A percentile compares a stretch with the other conserved stretches of the same genome.
Conservation (phyloP, 768 basidiomycete genomes). For the Lactarius trivialis region DNA sequence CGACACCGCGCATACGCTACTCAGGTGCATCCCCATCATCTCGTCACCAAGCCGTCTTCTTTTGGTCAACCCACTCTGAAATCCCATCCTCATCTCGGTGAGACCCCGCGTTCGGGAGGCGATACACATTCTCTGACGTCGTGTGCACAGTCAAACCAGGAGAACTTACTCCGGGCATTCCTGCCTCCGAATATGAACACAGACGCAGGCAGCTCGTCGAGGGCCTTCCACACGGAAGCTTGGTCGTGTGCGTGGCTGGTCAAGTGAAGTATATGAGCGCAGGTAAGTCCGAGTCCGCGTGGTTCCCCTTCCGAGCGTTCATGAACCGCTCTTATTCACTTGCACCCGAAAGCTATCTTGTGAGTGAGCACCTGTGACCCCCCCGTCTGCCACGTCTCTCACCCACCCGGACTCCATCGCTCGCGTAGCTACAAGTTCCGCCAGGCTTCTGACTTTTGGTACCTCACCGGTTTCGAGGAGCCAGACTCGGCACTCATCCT, state of each 20-base stretch:
- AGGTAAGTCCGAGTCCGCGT: constrained; percentile 20
- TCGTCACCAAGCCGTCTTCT: constrained; percentile 32
- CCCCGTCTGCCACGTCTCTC: not conserved
- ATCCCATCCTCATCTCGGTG: constrained; percentile 40
- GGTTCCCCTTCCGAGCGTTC: not conserved
- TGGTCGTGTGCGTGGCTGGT: constrained; percentile 41
- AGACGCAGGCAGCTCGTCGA: constrained; percentile 38
- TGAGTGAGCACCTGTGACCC: not conserved
- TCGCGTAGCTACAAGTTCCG: constrained; percentile 83
- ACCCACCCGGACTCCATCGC: not conserved
- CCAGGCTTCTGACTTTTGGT: constrained; percentile 90
- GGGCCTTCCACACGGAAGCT: constrained; percentile 34
- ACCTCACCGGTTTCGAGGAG: constrained; percentile 93
- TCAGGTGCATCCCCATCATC: constrained; percentile 9
- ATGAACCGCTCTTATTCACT: not conserved
- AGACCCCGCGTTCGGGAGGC: not conserved
- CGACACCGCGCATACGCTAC: constrained; percentile 6
- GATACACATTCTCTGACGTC: not conserved
- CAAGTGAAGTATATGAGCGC: constrained; percentile 39
- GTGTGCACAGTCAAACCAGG: constrained; percentile 24
- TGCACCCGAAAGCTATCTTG: not conserved
- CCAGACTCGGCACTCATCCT: constrained; percentile 85
- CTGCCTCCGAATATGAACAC: constrained; percentile 37
- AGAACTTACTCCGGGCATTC: constrained; percentile 42
- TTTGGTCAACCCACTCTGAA: constrained; percentile 39